phyloP scores from a whole-genome alignment of 2,329 filamentous ascomycete species.

The Fusarium sp. region DNA sequence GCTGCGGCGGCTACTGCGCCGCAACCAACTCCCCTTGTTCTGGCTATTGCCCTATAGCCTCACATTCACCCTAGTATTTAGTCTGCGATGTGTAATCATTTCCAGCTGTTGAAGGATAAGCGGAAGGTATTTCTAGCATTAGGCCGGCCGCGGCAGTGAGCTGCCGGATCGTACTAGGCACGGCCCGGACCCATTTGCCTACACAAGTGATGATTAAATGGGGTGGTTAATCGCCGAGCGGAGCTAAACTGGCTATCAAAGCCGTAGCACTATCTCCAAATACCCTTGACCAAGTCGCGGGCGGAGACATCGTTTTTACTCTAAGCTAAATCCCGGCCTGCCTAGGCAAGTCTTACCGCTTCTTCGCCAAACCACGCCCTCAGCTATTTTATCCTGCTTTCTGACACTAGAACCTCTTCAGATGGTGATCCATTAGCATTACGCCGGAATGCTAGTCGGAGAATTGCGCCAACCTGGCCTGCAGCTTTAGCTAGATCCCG shows the following conservation, averaged over 20 bases:
- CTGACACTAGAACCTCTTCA: conserved; percentile 27
- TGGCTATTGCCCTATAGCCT: neutral
- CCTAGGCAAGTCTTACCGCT: neutral
- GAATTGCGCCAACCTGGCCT: conserved; percentile 43
- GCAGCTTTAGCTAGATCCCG: conserved; percentile 37
- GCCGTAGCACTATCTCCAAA: too few species aligned
- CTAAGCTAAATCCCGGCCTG: neutral
- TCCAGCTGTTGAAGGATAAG: neutral
- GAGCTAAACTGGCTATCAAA: too few species aligned
- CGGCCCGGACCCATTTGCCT: too few species aligned
- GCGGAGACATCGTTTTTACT: too few species aligned
- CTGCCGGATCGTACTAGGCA: too few species aligned
- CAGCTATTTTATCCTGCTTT: conserved; percentile 28
- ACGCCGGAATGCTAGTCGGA: conserved; percentile 42
- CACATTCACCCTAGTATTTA: neutral
- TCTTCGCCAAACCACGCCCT: conserved; percentile 31
- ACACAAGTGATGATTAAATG: too few species aligned
- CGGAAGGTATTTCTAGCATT: neutral
- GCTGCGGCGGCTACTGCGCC: neutral
- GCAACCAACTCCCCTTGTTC: neutral
- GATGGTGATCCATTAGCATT: conserved; percentile 42
- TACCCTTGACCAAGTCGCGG: too few species aligned
- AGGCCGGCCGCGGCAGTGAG: too few species aligned
- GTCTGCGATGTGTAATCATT: neutral
- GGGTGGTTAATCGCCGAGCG: too few species aligned